Evolutionary conservation across 2,329 filamentous ascomycete genomes (phyloP).

Genomic region (Fusarium napiforme): DNA sequence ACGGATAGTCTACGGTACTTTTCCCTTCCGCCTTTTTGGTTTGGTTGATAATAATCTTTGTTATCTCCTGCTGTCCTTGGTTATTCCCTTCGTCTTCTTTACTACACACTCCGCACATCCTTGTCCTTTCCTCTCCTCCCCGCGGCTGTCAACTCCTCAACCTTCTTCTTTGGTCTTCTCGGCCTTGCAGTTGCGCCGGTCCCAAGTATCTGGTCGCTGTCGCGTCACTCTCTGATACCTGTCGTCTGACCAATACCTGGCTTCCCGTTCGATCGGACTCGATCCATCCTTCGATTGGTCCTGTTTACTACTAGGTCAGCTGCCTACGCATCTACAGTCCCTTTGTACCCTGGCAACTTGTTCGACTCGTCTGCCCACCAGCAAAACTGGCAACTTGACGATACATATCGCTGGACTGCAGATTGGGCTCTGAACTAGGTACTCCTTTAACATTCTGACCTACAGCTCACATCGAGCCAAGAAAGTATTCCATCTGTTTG

Average conservation of each 20-base stretch:
- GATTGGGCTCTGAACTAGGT: slow-evolving; percentile 8
- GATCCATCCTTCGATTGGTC: slow-evolving; percentile 36
- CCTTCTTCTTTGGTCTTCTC: slow-evolving; percentile 17
- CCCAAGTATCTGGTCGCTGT: slow-evolving; percentile 38
- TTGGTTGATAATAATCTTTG: slow-evolving; percentile 24
- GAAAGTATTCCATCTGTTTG: slow-evolving; percentile 20
- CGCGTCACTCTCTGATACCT: slow-evolving; percentile 38
- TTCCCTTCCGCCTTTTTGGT: slow-evolving; percentile 15
- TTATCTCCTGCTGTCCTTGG: slow-evolving; percentile 14
- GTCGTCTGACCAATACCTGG: slow-evolving; percentile 37
- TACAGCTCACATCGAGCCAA: slow-evolving; percentile 12
- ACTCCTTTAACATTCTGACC: slow-evolving; percentile 9
- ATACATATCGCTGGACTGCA: slow-evolving; percentile 27
- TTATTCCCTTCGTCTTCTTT: slow-evolving; percentile 16
- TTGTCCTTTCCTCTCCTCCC: slow-evolving; percentile 3
- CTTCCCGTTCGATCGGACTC: slow-evolving; percentile 28
- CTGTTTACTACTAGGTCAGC: slow-evolving; percentile 33
- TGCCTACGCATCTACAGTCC: slow-evolving; percentile 33
- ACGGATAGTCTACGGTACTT: background rate
- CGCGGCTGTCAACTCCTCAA: slow-evolving; percentile 5
- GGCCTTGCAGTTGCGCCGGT: slow-evolving; percentile 20
- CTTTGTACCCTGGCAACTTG: slow-evolving; percentile 34
- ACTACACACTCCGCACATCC: background rate
- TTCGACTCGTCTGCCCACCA: slow-evolving; percentile 36
- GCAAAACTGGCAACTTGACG: slow-evolving; percentile 19